These are phyloP conservation scores for Corniculantispora saksenae DNA, from an alignment of 2,329 filamentous ascomycete genomes.

Conservation along the genomic window DNA sequence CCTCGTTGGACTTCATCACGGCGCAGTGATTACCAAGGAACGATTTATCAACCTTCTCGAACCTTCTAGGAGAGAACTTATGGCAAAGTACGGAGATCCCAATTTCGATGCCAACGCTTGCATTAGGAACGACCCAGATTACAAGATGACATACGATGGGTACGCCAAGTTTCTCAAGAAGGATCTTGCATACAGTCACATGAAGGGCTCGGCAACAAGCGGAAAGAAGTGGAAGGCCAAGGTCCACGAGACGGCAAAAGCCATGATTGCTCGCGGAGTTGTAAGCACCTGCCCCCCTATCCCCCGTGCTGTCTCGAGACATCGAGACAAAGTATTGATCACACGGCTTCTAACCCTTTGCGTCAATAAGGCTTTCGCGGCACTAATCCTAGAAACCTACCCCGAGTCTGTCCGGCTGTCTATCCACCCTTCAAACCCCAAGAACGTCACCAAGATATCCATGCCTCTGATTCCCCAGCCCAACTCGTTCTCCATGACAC, in stretches of 20 bases:
- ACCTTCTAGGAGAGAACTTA: conserved; percentile 11
- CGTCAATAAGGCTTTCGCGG: conserved; percentile 18
- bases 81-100: conserved; percentile 9
- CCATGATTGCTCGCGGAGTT: conserved; percentile 20
- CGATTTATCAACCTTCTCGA: conserved; percentile 9
- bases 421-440: conserved; percentile 19
- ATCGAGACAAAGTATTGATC: background rate
- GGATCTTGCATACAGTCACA: conserved; percentile 14
- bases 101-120: conserved; percentile 19
- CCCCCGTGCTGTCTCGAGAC: background rate
- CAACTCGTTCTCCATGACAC: conserved; percentile 20
- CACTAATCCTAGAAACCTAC: conserved; percentile 12
- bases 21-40: conserved; percentile 5
- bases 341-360: background rate
- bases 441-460: conserved; percentile 20
- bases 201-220: conserved; percentile 7
- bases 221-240: conserved; percentile 17
- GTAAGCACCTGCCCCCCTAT: background rate
- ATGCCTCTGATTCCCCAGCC: conserved; percentile 21
- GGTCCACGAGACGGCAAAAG: conserved; percentile 19
- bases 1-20: conserved; percentile 4
- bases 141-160: conserved; percentile 21
- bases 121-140: conserved; percentile 20
- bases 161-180: conserved; percentile 22
- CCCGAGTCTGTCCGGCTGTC: conserved; percentile 19